These are phyloP conservation scores for Hura crepitans DNA, from an alignment of 441 rosid species.

Conservation along the genomic window DNA sequence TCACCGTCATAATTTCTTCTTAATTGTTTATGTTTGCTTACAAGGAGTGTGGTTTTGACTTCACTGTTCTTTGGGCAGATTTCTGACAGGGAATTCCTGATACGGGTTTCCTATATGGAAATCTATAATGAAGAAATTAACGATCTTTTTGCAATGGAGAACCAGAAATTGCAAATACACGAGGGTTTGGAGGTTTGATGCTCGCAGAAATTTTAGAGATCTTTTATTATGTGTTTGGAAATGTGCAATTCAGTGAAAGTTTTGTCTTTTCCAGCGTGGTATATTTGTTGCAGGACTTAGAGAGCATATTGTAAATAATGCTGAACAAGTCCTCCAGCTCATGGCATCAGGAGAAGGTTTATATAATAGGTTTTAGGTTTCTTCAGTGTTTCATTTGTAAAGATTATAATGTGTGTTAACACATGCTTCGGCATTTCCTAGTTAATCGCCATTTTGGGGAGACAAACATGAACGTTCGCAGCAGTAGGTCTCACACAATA, in stretches of 20 bases:
- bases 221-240: not conserved
- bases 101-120: conserved; percentile 91
- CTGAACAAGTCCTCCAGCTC: conserved; percentile 77
- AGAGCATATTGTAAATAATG: conserved; percentile 76
- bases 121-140: conserved; percentile 90
- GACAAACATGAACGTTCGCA: conserved; percentile 91
- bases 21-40: not conserved
- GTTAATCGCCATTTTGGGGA: conserved; percentile 92
- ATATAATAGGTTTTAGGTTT: conserved; percentile 9
- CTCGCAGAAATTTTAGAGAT: not conserved
- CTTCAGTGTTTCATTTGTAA: conserved; percentile 1
- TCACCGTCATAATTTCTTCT: too few species aligned
- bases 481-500: conserved; percentile 95
- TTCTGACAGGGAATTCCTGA: conserved; percentile 72
- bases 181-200: conserved; percentile 81
- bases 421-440: conserved; percentile 19
- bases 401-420: conserved; percentile 18
- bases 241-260: not conserved
- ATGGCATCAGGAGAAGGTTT: conserved; percentile 86
- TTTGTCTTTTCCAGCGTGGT: conserved; percentile 56
- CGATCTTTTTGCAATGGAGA: conserved; percentile 70
- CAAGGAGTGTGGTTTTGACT: conserved; percentile 15
- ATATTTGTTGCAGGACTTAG: conserved; percentile 80
- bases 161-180: conserved; percentile 78
- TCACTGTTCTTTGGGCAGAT: conserved; percentile 36